Base-by-base conservation (phyloP, 305 asterid genomes). In the Fraxinus floribunda region DNA sequence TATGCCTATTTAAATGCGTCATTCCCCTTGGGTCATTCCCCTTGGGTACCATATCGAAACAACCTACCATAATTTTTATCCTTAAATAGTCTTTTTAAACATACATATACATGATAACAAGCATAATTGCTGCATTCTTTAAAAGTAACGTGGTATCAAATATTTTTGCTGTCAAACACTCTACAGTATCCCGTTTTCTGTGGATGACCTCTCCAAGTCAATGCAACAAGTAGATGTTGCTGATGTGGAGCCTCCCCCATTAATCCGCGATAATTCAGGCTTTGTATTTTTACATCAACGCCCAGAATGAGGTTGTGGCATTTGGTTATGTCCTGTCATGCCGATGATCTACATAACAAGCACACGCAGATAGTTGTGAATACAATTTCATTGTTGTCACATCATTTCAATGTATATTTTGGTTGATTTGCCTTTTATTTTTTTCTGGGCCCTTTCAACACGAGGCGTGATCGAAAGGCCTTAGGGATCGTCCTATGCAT, bases 181-280 rank as follows among this genome's bases (percentile, higher is more conserved):
- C 41, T 89, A 93, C 98, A 96, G 99, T 88, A 94, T 96, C 73
- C 99, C 99, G 0, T 96, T 96, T 90, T 91, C 99, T 3, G 95
- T 96, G 87, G 98, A 96, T 83, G 98, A 96, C 89, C 91, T 96
- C 81, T 96, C 98, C 86, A 96, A 92, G 88, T 85, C 99, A 81
- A 90, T 92, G 96, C 92, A 90, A 90, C 92, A 88, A 75, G 88
- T 96, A 30, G 98, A 94, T 26, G 93, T 96, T 62, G 90, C 93
- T 29, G 93, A 91, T 52, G 92, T 96, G 68, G 98, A 94, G 82
- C 97, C 98, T 81, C 99, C 99, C 73, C 98, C 98, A 49, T 90
- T 96, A 83, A 92, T 96, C 86, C 98, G 98, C 9, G 97, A 94
- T 76, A 93, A 93, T 85, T 94, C 98, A 7, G 97, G 97, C 64